Percentiles rank a stretch among this genome's conserved stretches.
Evolutionary conservation across 306 rosid species (phyloP).

Genomic region (Trichosanthes cucumerina): DNA sequence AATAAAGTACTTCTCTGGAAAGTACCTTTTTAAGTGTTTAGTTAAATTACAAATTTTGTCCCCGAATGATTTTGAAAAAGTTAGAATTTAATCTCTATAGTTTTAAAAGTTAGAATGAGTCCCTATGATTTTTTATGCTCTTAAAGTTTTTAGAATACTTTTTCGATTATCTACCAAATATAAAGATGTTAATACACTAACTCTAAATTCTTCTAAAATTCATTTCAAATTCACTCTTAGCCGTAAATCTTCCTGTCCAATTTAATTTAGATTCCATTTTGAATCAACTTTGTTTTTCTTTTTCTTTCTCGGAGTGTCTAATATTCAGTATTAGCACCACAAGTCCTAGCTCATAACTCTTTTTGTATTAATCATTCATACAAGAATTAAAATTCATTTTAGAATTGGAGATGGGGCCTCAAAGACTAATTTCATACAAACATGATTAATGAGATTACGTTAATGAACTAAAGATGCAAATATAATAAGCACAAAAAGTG

Average conservation of each 20-base stretch:
- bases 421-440: background rate
- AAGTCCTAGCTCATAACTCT: background rate
- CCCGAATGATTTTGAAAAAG: too few species aligned
- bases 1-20: background rate
- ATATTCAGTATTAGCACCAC: background rate
- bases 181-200: background rate
- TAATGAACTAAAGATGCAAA: background rate
- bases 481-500: background rate
- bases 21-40: background rate
- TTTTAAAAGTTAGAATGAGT: too few species aligned
- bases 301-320: background rate
- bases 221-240: background rate
- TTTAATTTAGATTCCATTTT: background rate
- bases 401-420: background rate
- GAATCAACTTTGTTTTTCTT: too few species aligned
- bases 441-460: background rate
- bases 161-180: background rate
- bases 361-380: background rate
- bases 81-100: too few species aligned
- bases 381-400: background rate
- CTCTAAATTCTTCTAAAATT: background rate
- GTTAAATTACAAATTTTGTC: too few species aligned
- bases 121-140: background rate
- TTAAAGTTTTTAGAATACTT: background rate
- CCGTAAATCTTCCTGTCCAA: background rate